Evolutionary conservation across 2,329 filamentous ascomycete species (phyloP).

Genomic region (Diaporthe sp.): DNA sequence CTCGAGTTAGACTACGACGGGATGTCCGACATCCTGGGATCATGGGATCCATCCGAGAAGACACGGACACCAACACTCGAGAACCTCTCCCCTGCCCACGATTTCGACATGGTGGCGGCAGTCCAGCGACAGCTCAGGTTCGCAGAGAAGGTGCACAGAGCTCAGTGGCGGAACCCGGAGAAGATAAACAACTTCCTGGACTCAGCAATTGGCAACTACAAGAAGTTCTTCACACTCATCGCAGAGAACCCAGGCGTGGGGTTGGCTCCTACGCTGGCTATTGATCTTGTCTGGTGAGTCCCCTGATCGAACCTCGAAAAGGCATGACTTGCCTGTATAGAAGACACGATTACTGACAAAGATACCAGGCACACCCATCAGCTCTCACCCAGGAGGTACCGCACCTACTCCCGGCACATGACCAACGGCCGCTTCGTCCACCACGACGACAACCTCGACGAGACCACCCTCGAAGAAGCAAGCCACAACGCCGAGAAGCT

Average conservation of each 20-base stretch:
- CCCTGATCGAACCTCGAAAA: no score
- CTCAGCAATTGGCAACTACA: not conserved
- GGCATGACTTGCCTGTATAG: no score
- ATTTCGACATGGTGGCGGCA: slow-evolving; percentile 31
- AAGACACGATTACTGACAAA: not conserved
- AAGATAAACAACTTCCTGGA: not conserved
- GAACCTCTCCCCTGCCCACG: no score
- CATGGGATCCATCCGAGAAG: not conserved
- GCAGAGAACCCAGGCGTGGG: slow-evolving; percentile 20
- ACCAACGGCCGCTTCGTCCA: slow-evolving; percentile 14
- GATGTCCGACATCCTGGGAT: not conserved
- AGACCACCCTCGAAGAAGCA: not conserved
- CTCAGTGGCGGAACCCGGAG: not conserved
- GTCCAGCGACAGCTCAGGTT: slow-evolving; percentile 26
- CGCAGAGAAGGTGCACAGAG: not conserved
- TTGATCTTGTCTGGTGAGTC: slow-evolving; percentile 29
- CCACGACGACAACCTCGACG: slow-evolving; percentile 29
- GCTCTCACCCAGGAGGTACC: slow-evolving; percentile 7
- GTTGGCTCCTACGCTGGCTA: not conserved
- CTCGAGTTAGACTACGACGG: not conserved
- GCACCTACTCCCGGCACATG: slow-evolving; percentile 9
- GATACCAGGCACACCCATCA: slow-evolving; percentile 27
- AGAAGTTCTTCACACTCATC: slow-evolving; percentile 29
- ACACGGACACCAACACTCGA: no score
- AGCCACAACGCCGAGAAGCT: not conserved